Evolutionary conservation across 495 filamentous ascomycete genomes (phyloP).

Genomic region (Aspergillus bertholletiae): DNA sequence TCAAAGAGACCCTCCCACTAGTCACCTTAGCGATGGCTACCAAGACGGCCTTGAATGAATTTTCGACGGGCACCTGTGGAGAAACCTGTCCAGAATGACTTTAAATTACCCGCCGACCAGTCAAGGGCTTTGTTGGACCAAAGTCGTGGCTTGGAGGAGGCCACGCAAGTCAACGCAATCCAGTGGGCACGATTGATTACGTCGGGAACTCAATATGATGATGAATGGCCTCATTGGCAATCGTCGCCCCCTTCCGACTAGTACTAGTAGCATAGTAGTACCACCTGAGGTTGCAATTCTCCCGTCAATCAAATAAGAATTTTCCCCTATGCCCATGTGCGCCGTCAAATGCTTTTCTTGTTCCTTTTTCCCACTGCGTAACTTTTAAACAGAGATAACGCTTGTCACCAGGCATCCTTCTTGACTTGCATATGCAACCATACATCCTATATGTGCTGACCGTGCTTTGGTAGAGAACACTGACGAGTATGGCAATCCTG

Average conservation of each 20-base stretch:
- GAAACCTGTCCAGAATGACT: constrained; percentile 1
- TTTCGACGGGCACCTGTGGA: background rate
- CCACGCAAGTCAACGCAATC: constrained; percentile 10
- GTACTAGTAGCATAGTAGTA: too few relatives aligned
- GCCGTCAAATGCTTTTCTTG: background rate
- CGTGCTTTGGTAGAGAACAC: too few relatives aligned
- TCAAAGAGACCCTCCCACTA: background rate
- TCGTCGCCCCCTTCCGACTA: too few relatives aligned
- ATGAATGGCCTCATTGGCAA: background rate
- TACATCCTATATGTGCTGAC: too few relatives aligned
- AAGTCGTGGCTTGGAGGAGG: constrained; percentile 6
- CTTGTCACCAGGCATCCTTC: background rate
- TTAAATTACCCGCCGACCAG: constrained; percentile 8
- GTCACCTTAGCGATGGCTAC: background rate
- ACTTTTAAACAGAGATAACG: background rate
- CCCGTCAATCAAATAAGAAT: background rate
- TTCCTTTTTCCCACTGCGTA: background rate
- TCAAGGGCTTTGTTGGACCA: constrained; percentile 2
- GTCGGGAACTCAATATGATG: background rate
- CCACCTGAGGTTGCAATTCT: too few relatives aligned
- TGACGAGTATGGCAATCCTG: too few relatives aligned
- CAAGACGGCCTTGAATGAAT: background rate
- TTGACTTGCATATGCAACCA: background rate
- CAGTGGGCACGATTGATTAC: background rate
- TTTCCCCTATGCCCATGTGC: background rate